These are phyloP conservation scores for Polychaeton citri DNA, from an alignment of 2,329 filamentous ascomycete species.

Conservation along the genomic window DNA sequence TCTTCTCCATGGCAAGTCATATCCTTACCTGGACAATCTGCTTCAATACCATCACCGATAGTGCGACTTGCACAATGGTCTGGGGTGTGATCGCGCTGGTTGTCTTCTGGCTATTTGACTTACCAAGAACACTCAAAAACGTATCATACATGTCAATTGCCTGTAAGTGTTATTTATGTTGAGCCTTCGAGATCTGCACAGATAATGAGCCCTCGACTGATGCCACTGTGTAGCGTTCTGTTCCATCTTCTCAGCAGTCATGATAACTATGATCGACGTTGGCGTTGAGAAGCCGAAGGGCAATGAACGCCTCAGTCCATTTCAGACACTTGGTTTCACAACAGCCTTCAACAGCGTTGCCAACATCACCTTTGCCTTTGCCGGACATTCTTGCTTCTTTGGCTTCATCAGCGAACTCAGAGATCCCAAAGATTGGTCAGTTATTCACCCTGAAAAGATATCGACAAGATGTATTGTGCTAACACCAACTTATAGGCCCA, in stretches of 20 bases:
- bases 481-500: too few species aligned
- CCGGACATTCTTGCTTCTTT: constrained; percentile 54
- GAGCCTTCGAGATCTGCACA: too few species aligned
- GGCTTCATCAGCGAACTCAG: constrained; percentile 52
- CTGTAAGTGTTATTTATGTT: too few species aligned
- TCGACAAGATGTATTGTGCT: too few species aligned
- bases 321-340: too few species aligned
- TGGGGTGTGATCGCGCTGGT: constrained; percentile 48
- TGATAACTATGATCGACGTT: constrained; percentile 52
- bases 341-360: constrained; percentile 44
- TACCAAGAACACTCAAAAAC: constrained; percentile 50
- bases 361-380: constrained; percentile 58
- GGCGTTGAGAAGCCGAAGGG: too few species aligned
- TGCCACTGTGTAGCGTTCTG: too few species aligned
- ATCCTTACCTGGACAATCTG: constrained; percentile 57
- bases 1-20: constrained; percentile 61
- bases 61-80: constrained; percentile 49
- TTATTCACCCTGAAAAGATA: too few species aligned
- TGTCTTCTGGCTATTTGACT: constrained; percentile 44
- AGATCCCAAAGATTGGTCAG: constrained; percentile 45
- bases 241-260: constrained; percentile 50
- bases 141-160: constrained; percentile 49
- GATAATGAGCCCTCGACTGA: too few species aligned
- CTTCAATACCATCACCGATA: constrained; percentile 49
- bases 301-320: too few species aligned